These are phyloP conservation scores for Penicillium longicatenatum DNA, from an alignment of 495 filamentous ascomycete species.

Conservation along the genomic window DNA sequence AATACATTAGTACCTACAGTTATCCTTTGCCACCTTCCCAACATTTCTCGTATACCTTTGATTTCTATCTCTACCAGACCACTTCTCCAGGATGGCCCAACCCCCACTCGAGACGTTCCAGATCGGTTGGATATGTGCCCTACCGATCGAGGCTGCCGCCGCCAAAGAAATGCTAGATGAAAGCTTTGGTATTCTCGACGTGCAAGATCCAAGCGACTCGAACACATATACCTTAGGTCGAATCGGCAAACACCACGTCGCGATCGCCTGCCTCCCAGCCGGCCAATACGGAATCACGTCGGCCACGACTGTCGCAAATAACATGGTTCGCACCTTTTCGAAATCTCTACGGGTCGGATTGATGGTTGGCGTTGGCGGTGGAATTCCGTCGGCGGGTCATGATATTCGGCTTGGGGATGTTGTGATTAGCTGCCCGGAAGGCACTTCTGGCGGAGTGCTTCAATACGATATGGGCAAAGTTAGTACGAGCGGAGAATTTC, in stretches of 20 bases:
- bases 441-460: conserved; percentile 11
- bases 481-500: conserved; percentile 36
- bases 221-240: conserved; percentile 46
- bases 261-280: conserved; percentile 41
- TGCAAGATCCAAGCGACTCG: conserved; percentile 24
- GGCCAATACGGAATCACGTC: conserved; percentile 42
- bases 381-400: conserved; percentile 16
- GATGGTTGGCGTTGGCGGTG: conserved; percentile 18
- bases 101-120: conserved; percentile 7
- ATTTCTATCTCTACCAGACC: no score
- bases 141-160: conserved; percentile 41
- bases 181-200: conserved; percentile 30
- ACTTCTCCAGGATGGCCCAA: no score
- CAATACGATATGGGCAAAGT: conserved; percentile 17
- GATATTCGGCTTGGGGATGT: conserved; percentile 21
- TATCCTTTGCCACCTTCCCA: no score
- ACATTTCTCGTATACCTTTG: no score
- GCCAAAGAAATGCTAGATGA: conserved; percentile 49
- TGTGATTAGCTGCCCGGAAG: conserved; percentile 25
- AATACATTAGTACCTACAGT: no score
- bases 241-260: conserved; percentile 46
- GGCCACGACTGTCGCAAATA: conserved; percentile 38
- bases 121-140: conserved; percentile 14
- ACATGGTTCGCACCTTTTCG: conserved; percentile 35
- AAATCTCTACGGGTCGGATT: conserved; percentile 21